Percentiles rank a stretch among this genome's conserved stretches.
These are phyloP conservation scores for Monsonia emarginata DNA, from an alignment of 441 rosid genomes.

Conservation along the genomic window DNA sequence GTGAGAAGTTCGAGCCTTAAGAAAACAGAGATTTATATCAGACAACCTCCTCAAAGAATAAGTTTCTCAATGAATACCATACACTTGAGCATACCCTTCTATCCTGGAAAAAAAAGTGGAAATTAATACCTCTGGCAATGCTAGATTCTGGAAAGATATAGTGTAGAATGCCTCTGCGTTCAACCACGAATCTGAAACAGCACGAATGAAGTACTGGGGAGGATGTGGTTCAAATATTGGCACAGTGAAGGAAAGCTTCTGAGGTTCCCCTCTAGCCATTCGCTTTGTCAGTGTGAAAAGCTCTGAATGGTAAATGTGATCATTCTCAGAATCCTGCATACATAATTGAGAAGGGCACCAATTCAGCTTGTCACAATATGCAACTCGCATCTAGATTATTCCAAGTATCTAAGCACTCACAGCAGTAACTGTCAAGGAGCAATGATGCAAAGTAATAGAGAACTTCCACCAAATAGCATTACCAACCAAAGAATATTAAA, in stretches of 20 bases:
- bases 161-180: constrained; percentile 88
- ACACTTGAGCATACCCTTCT: constrained; percentile 9
- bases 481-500: neutral
- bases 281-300: constrained; percentile 84
- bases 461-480: neutral
- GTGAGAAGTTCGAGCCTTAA: constrained; percentile 72
- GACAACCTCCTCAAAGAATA: constrained; percentile 16
- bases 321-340: constrained; percentile 90
- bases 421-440: neutral
- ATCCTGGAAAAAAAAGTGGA: neutral
- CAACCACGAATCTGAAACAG: constrained; percentile 99
- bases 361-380: constrained; percentile 3
- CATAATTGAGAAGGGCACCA: constrained; percentile 15
- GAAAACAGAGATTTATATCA: constrained; percentile 20
- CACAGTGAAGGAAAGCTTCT: constrained; percentile 83
- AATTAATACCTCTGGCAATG: constrained; percentile 71
- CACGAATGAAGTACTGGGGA: constrained; percentile 91
- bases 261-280: constrained; percentile 81
- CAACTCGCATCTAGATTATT: constrained; percentile 5
- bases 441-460: neutral
- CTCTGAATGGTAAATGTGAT: constrained; percentile 95
- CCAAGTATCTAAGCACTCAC: neutral
- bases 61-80: constrained; percentile 12
- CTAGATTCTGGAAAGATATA: constrained; percentile 80
- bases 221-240: constrained; percentile 99